These are phyloP conservation scores for Acanthamoeba lenticulata DNA, from an alignment of 208 protist genomes.

Conservation along the genomic window DNA sequence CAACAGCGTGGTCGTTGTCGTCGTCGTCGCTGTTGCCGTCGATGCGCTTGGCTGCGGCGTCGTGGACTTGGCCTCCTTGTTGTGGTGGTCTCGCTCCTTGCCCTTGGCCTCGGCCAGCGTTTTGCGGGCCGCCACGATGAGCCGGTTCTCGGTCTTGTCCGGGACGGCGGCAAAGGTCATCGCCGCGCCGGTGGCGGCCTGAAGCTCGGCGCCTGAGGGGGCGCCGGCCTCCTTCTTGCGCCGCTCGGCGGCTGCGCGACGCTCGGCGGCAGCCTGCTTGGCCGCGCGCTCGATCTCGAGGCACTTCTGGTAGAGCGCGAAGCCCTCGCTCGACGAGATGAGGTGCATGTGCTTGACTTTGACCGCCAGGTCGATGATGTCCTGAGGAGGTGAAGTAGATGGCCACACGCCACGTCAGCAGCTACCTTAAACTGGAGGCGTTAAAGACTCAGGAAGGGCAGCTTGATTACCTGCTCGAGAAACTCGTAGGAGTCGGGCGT, in stretches of 20 bases:
- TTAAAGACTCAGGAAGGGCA: too few species aligned
- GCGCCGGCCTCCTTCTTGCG: neutral
- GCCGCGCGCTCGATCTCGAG: neutral
- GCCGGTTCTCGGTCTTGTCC: too few species aligned
- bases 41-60: neutral
- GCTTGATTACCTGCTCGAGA: too few species aligned
- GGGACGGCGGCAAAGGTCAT: neutral
- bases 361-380: constrained; percentile 30
- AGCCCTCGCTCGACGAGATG: neutral
- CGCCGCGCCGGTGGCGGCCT: neutral
- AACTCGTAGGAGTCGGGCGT: neutral
- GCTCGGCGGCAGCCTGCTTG: neutral
- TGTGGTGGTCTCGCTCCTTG: neutral
- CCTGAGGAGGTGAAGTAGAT: neutral
- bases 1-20: neutral
- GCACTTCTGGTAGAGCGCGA: constrained; percentile 12
- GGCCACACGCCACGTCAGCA: too few species aligned
- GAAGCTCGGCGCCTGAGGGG: neutral
- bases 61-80: neutral
- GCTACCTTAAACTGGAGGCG: too few species aligned
- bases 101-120: neutral
- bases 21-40: neutral
- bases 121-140: neutral
- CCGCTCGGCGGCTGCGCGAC: neutral
- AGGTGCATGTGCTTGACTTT: constrained; percentile 70